These are phyloP conservation scores for Cladosporium austrohemisphaericum DNA, from an alignment of 2,329 filamentous ascomycete genomes.

Conservation along the genomic window DNA sequence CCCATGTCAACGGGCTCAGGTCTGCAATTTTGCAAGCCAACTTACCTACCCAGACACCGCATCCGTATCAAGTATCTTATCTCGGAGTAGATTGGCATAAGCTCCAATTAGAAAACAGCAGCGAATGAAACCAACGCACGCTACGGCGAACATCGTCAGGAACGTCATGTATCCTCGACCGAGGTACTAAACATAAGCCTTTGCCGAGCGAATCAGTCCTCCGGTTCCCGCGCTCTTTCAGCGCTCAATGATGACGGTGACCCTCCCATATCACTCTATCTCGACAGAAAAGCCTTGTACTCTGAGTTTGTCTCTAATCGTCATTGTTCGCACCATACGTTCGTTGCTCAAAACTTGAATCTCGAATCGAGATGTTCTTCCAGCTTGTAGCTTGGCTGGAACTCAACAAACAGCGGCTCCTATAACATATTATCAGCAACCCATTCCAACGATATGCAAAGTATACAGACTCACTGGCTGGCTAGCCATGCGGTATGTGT, in stretches of 20 bases:
- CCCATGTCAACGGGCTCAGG: slow-evolving; percentile 1
- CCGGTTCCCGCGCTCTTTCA: too few relatives aligned
- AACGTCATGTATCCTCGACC: too few relatives aligned
- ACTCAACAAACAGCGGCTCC: slow-evolving; percentile 44
- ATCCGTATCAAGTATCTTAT: slow-evolving; percentile 1
- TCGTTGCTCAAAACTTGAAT: slow-evolving; percentile 3
- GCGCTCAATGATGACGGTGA: too few relatives aligned
- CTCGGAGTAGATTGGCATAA: background rate
- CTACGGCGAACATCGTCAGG: too few relatives aligned
- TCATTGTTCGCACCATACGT: background rate
- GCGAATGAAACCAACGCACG: too few relatives aligned
- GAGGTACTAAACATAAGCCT: too few relatives aligned
- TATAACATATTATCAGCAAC: background rate
- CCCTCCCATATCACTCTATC: too few relatives aligned
- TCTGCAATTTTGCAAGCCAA: background rate
- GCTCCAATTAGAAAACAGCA: too few relatives aligned
- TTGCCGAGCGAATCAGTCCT: too few relatives aligned
- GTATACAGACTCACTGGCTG: slow-evolving; percentile 26
- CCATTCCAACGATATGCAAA: background rate
- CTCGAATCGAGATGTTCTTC: slow-evolving; percentile 10
- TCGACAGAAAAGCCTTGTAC: too few relatives aligned
- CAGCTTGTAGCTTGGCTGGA: slow-evolving; percentile 34
- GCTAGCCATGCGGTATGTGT: slow-evolving; percentile 44
- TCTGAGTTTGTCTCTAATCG: too few relatives aligned
- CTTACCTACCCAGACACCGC: too few relatives aligned